Base-by-base conservation (phyloP, 2,329 filamentous ascomycete species). In the Cladosporium sp. region DNA sequence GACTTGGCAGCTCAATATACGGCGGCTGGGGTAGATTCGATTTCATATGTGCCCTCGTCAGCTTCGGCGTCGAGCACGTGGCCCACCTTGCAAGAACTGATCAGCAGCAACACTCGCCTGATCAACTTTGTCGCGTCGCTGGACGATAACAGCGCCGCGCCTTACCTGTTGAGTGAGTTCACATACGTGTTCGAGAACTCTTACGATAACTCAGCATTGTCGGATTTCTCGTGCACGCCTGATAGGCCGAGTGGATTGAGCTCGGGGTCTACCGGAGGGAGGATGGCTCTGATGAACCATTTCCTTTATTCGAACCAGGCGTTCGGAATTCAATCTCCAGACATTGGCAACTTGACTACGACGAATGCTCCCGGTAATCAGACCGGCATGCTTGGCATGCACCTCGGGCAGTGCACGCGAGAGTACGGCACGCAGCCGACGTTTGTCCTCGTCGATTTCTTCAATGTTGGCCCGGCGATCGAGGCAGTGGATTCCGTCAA, bases 401-500 rank as follows among this genome's bases (percentile, higher is more conserved):
- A 78, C 57, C 71, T 71, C 3, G 64, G 65, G 12, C 57, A 71
- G 37, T 80, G 78, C 61, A 65, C 67, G 37, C 68, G 66, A 7
- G 49, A 69, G 24, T 75, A 78, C 65, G 67, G 66, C 3, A 71
- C 71, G 35, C 64, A 66, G 36, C 76, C 77, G 17, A 77, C 75
- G 57, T 71, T 75, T 20, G 66, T 79, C 24, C 66, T 79, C 39
- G 68, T 77, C 19, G 77, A 79, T 63, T 78, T 75, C 65, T 72
- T 76, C 60, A 76, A 77, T 20, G 52, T 55, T 32, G 52, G 52
- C 7, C 52, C 52, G 0, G 83, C 87, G 34, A 83, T 94, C 57
- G 77, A 79, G 9, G 85, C 86, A 0, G 86, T 88, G 1, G 90
- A 94, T 72, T 72, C 65, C 44, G 71, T 90, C 66, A 93, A 93